Evolutionary conservation across 2,329 filamentous ascomycete genomes (phyloP).

Genomic region (Ascochyta fabae): DNA sequence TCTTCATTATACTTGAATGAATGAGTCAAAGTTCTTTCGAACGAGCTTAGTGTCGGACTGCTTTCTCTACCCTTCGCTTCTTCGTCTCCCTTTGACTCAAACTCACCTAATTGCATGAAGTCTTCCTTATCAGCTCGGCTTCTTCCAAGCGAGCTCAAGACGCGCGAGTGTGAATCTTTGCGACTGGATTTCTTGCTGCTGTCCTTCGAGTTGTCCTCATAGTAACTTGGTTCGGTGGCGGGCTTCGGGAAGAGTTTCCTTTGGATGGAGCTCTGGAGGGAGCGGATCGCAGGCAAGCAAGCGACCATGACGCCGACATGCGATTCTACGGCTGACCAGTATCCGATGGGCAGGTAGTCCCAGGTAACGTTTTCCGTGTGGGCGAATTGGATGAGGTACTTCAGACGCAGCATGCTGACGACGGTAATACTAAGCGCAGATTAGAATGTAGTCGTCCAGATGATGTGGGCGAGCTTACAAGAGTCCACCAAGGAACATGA

Average conservation of each 20-base stretch:
- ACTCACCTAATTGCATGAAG: too few species aligned
- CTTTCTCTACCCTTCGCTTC: too few species aligned
- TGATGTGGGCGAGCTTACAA: slow-evolving; percentile 42
- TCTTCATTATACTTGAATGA: slow-evolving; percentile 2
- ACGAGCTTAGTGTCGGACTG: neutral
- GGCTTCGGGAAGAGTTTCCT: too few species aligned
- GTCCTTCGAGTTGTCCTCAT: too few species aligned
- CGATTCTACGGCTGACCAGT: slow-evolving; percentile 37
- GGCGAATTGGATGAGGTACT: slow-evolving; percentile 53
- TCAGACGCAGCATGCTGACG: slow-evolving; percentile 53
- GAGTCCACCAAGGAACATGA: slow-evolving; percentile 48
- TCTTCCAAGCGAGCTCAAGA: too few species aligned
- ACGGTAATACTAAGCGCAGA: slow-evolving; percentile 49
- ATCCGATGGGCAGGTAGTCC: slow-evolving; percentile 39
- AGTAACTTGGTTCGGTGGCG: too few species aligned
- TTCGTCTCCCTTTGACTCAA: too few species aligned
- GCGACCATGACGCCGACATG: slow-evolving; percentile 37
- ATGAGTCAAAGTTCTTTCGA: neutral
- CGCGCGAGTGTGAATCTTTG: too few species aligned
- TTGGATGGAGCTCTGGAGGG: slow-evolving; percentile 20
- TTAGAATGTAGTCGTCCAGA: neutral
- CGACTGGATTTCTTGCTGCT: too few species aligned
- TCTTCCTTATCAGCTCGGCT: too few species aligned
- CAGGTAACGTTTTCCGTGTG: slow-evolving; percentile 51
- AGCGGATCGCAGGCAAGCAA: slow-evolving; percentile 33